Evolutionary conservation across 495 filamentous ascomycete species (phyloP).

Genomic region (Filosporella fistucella): DNA sequence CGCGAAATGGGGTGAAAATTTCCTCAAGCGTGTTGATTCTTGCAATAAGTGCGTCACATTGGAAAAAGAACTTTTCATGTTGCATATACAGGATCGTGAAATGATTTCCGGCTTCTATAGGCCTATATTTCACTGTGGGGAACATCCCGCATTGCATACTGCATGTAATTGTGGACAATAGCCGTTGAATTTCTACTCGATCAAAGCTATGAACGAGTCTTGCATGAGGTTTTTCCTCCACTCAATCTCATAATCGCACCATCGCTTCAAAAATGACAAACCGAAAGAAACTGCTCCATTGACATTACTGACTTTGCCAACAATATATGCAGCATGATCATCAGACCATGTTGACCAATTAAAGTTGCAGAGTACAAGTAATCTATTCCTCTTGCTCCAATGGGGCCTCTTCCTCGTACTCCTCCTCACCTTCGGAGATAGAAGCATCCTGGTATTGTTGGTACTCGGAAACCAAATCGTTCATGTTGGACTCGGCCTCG

Average conservation of each 20-base stretch:
- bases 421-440: conserved; percentile 65
- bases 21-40: neutral
- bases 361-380: conserved; percentile 12
- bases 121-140: conserved; percentile 7
- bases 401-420: conserved; percentile 57
- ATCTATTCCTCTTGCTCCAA: conserved; percentile 45
- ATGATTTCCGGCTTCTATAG: neutral
- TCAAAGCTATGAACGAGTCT: conserved; percentile 17
- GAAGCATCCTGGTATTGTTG: conserved; percentile 99
- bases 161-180: conserved; percentile 11
- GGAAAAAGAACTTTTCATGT: conserved; percentile 17
- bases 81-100: conserved; percentile 4
- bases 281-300: conserved; percentile 14
- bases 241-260: conserved; percentile 16
- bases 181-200: conserved; percentile 21
- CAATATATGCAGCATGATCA: conserved; percentile 14
- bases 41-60: neutral
- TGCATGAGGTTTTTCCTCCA: conserved; percentile 19
- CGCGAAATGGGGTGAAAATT: neutral
- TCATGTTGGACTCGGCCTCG: conserved; percentile 99
- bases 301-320: conserved; percentile 16
- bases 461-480: conserved; percentile 99
- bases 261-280: conserved; percentile 21
- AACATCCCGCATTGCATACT: conserved; percentile 7
- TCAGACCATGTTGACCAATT: conserved; percentile 12